These are phyloP conservation scores for Nidularia sp. DNA, from an alignment of 768 basidiomycete species.

Conservation along the genomic window DNA sequence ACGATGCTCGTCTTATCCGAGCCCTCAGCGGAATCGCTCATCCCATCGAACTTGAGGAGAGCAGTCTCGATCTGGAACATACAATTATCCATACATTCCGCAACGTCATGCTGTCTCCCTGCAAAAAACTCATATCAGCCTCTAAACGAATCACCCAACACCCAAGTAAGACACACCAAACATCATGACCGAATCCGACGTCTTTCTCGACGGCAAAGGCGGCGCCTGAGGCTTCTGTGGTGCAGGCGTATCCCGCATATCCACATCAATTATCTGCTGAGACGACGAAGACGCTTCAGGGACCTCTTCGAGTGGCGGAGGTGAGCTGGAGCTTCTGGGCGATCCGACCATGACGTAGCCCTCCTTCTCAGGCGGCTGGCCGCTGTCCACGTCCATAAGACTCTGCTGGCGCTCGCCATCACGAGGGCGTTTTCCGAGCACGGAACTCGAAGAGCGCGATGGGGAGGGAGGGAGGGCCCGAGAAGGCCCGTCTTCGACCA, in stretches of 20 bases:
- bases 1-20: constrained; percentile 73
- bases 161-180: constrained; percentile 54
- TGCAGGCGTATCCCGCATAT: constrained; percentile 21
- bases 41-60: constrained; percentile 65
- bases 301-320: constrained; percentile 7
- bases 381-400: constrained; percentile 56
- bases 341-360: constrained; percentile 24
- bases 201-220: constrained; percentile 48
- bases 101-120: constrained; percentile 97
- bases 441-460: constrained; percentile 41
- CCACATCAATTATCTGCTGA: constrained; percentile 28
- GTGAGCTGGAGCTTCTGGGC: constrained; percentile 9
- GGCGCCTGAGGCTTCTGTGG: constrained; percentile 43
- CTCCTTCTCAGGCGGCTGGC: constrained; percentile 30
- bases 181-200: constrained; percentile 82
- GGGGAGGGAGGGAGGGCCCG: constrained; percentile 25
- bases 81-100: constrained; percentile 99
- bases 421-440: constrained; percentile 69
- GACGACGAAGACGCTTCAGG: constrained; percentile 28
- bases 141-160: neutral
- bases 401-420: constrained; percentile 38
- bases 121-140: constrained; percentile 8
- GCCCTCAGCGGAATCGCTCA: constrained; percentile 32
- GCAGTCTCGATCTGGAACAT: constrained; percentile 98
- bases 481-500: constrained; percentile 70